phyloP scores from a whole-genome alignment of 305 asterid genomes.

The Striga hermonthica region DNA sequence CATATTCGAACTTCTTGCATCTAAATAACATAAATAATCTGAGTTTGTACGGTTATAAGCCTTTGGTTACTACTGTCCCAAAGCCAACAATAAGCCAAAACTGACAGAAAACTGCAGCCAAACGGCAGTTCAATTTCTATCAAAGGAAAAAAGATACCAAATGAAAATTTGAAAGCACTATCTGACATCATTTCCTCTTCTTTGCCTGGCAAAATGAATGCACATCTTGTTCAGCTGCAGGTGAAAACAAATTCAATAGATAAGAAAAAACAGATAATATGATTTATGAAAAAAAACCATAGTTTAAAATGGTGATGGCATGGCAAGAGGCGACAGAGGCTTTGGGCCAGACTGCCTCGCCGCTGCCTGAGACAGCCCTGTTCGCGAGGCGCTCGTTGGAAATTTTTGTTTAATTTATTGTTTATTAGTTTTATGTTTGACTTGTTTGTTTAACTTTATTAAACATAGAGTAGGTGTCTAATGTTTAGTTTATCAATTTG shows the following conservation, averaged over 20 bases:
- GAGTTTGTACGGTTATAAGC: constrained; percentile 26
- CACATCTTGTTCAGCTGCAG: neutral
- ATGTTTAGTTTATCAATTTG: no score
- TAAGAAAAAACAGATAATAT: neutral
- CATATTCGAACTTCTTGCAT: no score
- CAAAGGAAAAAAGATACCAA: neutral
- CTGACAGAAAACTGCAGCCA: neutral
- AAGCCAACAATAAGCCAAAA: constrained; percentile 14
- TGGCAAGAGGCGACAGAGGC: no score
- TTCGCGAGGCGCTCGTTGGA: no score
- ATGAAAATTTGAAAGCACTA: neutral
- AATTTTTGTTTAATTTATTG: no score
- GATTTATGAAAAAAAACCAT: neutral
- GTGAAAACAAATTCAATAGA: neutral
- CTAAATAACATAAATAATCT: constrained; percentile 6
- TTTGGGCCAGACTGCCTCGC: no score
- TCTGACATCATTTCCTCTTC: constrained; percentile 56
- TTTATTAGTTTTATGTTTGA: no score
- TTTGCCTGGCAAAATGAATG: constrained; percentile 51
- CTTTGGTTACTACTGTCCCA: constrained; percentile 10
- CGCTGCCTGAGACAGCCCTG: no score
- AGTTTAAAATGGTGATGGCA: no score
- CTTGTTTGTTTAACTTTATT: no score
- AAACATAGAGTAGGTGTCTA: no score
- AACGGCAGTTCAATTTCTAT: neutral